phyloP scores from a whole-genome alignment of 2,329 filamentous ascomycete genomes.

The Diaporthe citriasiana region DNA sequence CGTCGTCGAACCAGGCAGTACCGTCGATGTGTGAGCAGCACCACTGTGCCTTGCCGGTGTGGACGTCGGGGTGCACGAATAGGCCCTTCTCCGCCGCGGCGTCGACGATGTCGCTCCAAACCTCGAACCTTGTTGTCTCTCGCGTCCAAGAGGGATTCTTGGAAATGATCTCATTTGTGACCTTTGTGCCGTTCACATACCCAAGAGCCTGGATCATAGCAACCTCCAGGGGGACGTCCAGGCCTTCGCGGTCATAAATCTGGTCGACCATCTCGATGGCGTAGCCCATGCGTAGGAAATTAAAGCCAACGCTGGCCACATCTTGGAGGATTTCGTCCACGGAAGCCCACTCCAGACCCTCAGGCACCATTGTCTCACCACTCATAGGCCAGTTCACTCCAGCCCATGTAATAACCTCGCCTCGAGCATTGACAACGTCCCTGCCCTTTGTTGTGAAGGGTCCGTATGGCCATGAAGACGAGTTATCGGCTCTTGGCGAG shows the following conservation, averaged over 20 bases:
- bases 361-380: constrained; percentile 68
- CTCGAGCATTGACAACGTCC: constrained; percentile 55
- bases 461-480: constrained; percentile 53
- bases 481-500: constrained; percentile 45
- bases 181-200: constrained; percentile 61
- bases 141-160: constrained; percentile 65
- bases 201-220: constrained; percentile 59
- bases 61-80: constrained; percentile 58
- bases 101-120: constrained; percentile 56
- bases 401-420: constrained; percentile 54
- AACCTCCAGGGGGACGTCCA: constrained; percentile 55
- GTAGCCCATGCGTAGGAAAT: constrained; percentile 69
- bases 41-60: constrained; percentile 58
- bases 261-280: constrained; percentile 70
- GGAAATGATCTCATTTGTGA: constrained; percentile 61
- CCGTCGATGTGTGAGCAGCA: constrained; percentile 65
- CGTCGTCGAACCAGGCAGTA: constrained; percentile 69
- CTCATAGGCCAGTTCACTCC: constrained; percentile 56
- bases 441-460: constrained; percentile 56
- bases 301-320: constrained; percentile 65
- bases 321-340: constrained; percentile 62
- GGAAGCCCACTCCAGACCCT: constrained; percentile 68
- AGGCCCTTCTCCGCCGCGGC: constrained; percentile 51
- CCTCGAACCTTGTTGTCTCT: constrained; percentile 61
- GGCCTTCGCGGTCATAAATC: constrained; percentile 55